Evolutionary conservation across 495 filamentous ascomycete species (phyloP), one percentile per base, ranked within the genome.

Genomic region (Penicillium malachiteum): DNA sequence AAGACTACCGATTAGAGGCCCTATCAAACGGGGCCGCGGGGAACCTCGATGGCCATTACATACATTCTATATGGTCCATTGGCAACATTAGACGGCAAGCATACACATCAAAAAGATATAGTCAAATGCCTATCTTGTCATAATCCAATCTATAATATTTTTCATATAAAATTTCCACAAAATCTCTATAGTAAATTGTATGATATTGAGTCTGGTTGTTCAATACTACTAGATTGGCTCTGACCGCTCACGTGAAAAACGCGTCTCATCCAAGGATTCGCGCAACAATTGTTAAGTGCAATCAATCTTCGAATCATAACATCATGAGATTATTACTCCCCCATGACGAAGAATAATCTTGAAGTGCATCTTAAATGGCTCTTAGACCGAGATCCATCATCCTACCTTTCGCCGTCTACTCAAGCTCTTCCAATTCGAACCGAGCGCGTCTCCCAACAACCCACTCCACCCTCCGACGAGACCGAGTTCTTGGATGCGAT

Each of bases 331-430:
- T 32, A 57, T 55, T 18, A 70, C 62, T 61, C 48, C 74, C 64
- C 70, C 71, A 82, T 82, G 79, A 81, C 79, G 66, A 80, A 67
- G 62, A 71, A 77, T 64, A 82, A 82, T 62, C 60, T 82, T 42
- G 60, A 65, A 21, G 50, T 62, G 56, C 77, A 82, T 62, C 70
- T 82, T 39, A 71, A 72, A 71, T 81, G 79, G 78, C 74, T 82
- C 41, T 55, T 81, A 51, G 64, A 69, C 31, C 73, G 70, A 71
- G 72, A 72, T 50, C 63, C 67, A 40, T 70, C 72, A 30, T 59
- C 67, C 12, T 68, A 71, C 53, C 67, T 66, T 17, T 65, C 67
- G 45, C 58, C 75, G 55, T 62, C 63, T 17, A 57, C 65, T n/a
- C 62, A 69, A 33, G 48, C 53, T 44, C 61, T 52, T 57, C 42